Conservation (phyloP, 129 eudicot species). For the Scalesia atractyloides region DNA sequence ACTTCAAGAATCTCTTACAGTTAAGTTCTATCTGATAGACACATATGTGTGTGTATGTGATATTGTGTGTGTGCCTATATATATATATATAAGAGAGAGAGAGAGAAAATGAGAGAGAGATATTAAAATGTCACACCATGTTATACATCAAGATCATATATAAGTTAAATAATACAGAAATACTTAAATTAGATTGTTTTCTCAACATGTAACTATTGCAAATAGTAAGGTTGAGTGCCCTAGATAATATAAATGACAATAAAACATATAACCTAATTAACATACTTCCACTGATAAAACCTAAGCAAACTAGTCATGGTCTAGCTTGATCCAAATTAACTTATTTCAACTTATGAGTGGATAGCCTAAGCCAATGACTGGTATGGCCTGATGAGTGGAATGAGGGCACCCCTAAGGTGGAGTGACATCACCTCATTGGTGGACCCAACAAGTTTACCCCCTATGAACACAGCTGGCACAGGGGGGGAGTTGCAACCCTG, state of each 20-base stretch:
- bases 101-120: background rate
- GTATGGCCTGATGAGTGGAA: constrained; percentile 65
- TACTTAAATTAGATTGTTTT: background rate
- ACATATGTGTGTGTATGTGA: too few relatives aligned
- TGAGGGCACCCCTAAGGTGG: constrained; percentile 75
- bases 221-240: constrained; percentile 1
- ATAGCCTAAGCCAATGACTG: constrained; percentile 33
- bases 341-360: constrained; percentile 13
- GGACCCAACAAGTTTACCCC: constrained; percentile 70
- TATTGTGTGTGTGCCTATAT: too few relatives aligned
- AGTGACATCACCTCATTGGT: constrained; percentile 94
- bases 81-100: too few relatives aligned
- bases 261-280: constrained; percentile 32
- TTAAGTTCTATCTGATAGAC: too few relatives aligned
- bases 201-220: constrained; percentile 9
- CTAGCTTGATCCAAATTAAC: constrained; percentile 38
- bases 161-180: background rate
- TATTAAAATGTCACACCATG: background rate
- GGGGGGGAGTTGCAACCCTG: constrained; percentile 56
- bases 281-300: constrained; percentile 9
- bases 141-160: background rate
- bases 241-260: constrained; percentile 24
- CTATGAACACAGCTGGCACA: constrained; percentile 68
- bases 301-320: constrained; percentile 27
- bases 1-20: too few relatives aligned